These are phyloP conservation scores for Cryomyces minteri DNA, from an alignment of 495 filamentous ascomycete species.

Conservation along the genomic window DNA sequence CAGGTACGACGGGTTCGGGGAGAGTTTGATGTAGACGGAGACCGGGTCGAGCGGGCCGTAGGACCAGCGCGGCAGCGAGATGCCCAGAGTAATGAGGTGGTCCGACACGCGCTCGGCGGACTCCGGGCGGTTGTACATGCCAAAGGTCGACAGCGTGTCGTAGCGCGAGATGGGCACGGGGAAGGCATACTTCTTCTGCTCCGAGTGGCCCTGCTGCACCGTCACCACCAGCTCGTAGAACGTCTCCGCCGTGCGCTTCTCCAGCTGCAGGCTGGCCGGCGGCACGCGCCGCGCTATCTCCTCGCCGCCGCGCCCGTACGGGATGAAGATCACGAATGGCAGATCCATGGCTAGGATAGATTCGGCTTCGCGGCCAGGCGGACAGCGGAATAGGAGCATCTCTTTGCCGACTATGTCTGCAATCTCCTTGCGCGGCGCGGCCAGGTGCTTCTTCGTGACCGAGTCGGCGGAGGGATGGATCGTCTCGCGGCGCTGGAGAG, in stretches of 20 bases:
- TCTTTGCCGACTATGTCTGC: conserved; percentile 90
- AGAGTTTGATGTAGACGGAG: conserved; percentile 82
- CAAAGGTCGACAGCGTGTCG: conserved; percentile 93
- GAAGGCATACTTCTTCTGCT: conserved; percentile 79
- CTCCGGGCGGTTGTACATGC: conserved; percentile 97
- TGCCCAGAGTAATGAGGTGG: conserved; percentile 79
- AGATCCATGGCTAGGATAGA: conserved; percentile 92
- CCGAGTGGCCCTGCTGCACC: conserved; percentile 72
- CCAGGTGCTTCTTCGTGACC: conserved; percentile 77
- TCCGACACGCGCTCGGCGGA: conserved; percentile 68
- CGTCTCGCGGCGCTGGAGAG: conserved; percentile 79
- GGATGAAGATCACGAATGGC: conserved; percentile 93
- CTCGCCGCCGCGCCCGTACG: conserved; percentile 75
- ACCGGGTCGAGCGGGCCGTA: conserved; percentile 93
- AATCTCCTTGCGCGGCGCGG: conserved; percentile 80
- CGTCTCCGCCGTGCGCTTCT: conserved; percentile 84
- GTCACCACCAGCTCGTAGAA: conserved; percentile 93
- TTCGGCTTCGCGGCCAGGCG: conserved; percentile 65
- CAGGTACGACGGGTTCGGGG: conserved; percentile 83
- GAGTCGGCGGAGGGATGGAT: conserved; percentile 94
- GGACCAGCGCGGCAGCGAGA: conserved; percentile 85
- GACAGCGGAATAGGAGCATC: conserved; percentile 76
- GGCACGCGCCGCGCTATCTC: conserved; percentile 79
- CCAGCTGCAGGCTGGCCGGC: conserved; percentile 78
- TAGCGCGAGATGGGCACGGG: conserved; percentile 84